A percentile compares a stretch with the other conserved stretches of the same genome.
phyloP scores from a whole-genome alignment of 2,329 filamentous ascomycete species.

The Ophiostoma pallidulum region DNA sequence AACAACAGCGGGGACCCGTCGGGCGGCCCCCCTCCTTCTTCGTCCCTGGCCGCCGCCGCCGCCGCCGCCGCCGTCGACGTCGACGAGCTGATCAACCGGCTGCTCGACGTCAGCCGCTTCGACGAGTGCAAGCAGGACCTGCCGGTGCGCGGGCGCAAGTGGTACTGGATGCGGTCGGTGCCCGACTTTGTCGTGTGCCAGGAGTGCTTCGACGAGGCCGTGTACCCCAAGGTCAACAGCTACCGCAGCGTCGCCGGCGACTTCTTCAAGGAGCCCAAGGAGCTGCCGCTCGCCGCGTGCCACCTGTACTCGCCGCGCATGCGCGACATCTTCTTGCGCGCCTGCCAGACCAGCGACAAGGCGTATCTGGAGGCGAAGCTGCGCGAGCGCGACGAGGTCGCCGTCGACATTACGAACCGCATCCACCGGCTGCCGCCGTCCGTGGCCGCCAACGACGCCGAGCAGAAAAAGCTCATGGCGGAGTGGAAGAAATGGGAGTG shows the following conservation, averaged over 20 bases:
- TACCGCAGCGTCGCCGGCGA: slow-evolving; percentile 49
- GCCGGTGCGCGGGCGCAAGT: slow-evolving; percentile 52
- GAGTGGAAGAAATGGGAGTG: slow-evolving; percentile 52
- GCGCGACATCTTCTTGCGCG: slow-evolving; percentile 60
- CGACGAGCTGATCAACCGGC: slow-evolving; percentile 51
- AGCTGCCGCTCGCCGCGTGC: slow-evolving; percentile 47
- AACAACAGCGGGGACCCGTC: no score
- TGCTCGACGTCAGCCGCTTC: slow-evolving; percentile 47
- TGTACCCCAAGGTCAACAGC: slow-evolving; percentile 53
- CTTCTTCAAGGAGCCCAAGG: slow-evolving; percentile 53
- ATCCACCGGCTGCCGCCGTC: slow-evolving; percentile 26
- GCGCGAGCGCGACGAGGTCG: slow-evolving; percentile 49
- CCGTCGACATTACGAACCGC: slow-evolving; percentile 48
- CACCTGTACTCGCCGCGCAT: slow-evolving; percentile 76
- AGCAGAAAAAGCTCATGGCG: slow-evolving; percentile 39
- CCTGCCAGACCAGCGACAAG: slow-evolving; percentile 58
- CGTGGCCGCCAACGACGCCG: slow-evolving; percentile 27
- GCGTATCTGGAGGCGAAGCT: slow-evolving; percentile 50
- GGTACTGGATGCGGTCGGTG: slow-evolving; percentile 69
- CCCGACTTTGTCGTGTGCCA: slow-evolving; percentile 77
- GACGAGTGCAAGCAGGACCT: slow-evolving; percentile 58
- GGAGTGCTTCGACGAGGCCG: slow-evolving; percentile 73
- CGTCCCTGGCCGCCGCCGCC: slow-evolving; percentile 35
- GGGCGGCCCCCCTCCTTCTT: no score
- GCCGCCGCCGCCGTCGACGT: slow-evolving; percentile 43